Base-by-base conservation (phyloP, 2,329 filamentous ascomycete genomes). In the Colletotrichum nymphaeae region DNA sequence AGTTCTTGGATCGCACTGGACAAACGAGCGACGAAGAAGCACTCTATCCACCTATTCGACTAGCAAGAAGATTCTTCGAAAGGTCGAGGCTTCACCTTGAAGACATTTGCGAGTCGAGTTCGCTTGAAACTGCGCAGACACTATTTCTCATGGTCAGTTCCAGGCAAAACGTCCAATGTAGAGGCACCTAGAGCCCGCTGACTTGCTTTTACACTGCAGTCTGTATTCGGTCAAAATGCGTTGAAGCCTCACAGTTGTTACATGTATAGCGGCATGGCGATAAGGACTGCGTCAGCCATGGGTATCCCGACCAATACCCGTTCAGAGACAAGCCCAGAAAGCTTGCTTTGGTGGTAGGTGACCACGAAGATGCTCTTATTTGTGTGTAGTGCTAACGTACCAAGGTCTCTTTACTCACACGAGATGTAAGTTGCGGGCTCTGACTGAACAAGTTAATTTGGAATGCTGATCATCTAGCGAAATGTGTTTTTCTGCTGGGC, bases 221-320 rank as follows among this genome's bases (percentile, higher is more conserved):
- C 77, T 5, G 62, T 81, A 12, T 81, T 79, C 62, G 81, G 78
- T 55, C 80, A 81, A 66, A 79, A 81, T 66, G 79, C 80, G 6
- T 57, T 82, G 26, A 79, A 80, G 32, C 80, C 80, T 11, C 80
- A 82, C 74, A 78, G 77, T 67, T 81, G 80, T 69, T 81, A 80
- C 73, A 79, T 81, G 78, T 80, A 81, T 67, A 81, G 78, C 66
- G 80, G 80, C 3, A 81, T 80, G 79, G 80, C 80, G 60, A 78
- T 79, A 4, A 74, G 80, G 35, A 80, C 80, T 22, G 80, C 80
- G 3, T 75, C 80, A 2, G 80, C 80, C 12, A 81, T 82, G 64
- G 80, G 80, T 5, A 74, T 81, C 6, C 78, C 80, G 4, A 79
- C 77, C 9, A 74, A 68, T 9, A 64, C 63, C 4, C 71, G 62